Base-by-base conservation (phyloP, 176 grass and related monocot species). In the Chloris gayana region DNA sequence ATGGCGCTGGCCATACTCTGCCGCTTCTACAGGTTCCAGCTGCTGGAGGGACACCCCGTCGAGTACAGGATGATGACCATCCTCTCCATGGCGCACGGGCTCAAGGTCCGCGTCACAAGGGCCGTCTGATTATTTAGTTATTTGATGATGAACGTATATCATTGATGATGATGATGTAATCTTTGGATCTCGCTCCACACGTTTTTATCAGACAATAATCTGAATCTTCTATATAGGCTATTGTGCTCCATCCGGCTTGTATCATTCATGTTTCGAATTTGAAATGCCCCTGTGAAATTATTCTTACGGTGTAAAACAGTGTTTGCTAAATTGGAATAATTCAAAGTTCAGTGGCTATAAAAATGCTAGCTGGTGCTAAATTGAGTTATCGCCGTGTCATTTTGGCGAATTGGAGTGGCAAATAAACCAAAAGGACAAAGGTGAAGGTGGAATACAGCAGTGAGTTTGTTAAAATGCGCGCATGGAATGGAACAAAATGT, bases 11-110 rank as follows among this genome's bases (percentile, higher is more conserved):
- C 91, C 2, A 92, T 97, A 34, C 83, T 97, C 4, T 97, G 83
- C 81, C 78, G 94, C 57, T 97, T 97, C 85, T 97, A 87, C 79
- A 85, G 63, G 57, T 97, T 97, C 76, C 80, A 85, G 31, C 83
- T 97, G 63, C 58, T 90, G 66, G 82, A 75, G 37, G 87, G 91
- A 3, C 94, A 97, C 75, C 87, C 82, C 37, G 89, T 97, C 67
- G 74, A 88, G 79, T 97, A 97, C 73, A 87, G 91, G 39, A 97
- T 97, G 94, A 97, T 94, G 94, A 97, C 94, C 4, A 88, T 94
- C 68, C 89, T 97, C 33, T 97, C 94, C 66, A 94, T 97, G 94
- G 91, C 89, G 77, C 89, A 97, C 85, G 94, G 91, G 25, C 88
- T 97, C 84, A 91, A 91, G 77, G 77, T 97, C 72, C 87, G 74